Evolutionary conservation across 2,329 filamentous ascomycete genomes (phyloP), one percentile per base, ranked within the genome.

Genomic region (Bisporella sp.): DNA sequence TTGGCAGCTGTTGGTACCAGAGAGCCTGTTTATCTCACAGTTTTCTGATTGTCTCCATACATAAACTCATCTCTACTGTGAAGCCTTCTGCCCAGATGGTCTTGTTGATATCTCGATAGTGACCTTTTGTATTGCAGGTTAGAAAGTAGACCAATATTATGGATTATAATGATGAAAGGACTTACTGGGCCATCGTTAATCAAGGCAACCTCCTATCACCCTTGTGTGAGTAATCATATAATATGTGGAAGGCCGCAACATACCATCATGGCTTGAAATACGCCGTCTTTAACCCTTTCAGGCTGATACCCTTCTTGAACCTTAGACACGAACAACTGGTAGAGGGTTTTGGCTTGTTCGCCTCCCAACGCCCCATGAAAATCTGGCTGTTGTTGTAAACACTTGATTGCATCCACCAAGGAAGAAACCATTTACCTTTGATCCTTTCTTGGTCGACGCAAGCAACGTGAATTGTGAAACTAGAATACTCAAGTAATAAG

Each of bases 381-480:
- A 66, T 95, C 87, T 33, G 93, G 95, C 68, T 21, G 21, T 21
- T 21, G 21, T 21, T 21, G 21, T 21, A 21, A 21, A 21, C 3
- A 21, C 21, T 21, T 21, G 21, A 21, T 21, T 21, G 21, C 3
- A 21, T 21, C 21, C 21, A 21, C 21, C 21, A 21, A 21, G 21
- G 21, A 21, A 21, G 21, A 21, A 21, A 21, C 21, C 21, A 21
- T 21, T 21, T 21, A 21, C 21, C 21, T 95, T 97, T 65, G 83
- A 91, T 55, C 92, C 92, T 69, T 97, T 97, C 65, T 91, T 95
- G n/a, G 91, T 91, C 43, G 85, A 87, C 44, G 90, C 95, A 46
- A 95, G 78, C 7, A 99, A 79, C 2, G 93, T 99, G 66, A 99
- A 99, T 70, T 99, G 93, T 11, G 93, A 97, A 43, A 99, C 92